phyloP scores from a whole-genome alignment of 768 basidiomycete species.

The Gloeophyllum trabeum region DNA sequence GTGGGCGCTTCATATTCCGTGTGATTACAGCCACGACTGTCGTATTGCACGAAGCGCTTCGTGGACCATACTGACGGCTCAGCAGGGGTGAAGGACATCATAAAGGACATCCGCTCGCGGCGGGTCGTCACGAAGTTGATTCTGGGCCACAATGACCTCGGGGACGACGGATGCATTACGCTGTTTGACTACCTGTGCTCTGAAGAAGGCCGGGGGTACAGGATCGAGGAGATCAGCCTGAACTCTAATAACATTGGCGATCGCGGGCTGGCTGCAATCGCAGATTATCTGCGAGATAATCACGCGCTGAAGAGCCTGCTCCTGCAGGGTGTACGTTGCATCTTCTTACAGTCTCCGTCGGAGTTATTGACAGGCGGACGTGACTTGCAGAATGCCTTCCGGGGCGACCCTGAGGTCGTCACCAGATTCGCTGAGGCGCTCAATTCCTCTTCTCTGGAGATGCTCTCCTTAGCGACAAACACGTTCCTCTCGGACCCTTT shows the following conservation, averaged over 20 bases:
- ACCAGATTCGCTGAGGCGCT: conserved; percentile 41
- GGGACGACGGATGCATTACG: conserved; percentile 42
- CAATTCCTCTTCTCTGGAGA: conserved; percentile 40
- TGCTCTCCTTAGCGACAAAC: conserved; percentile 41
- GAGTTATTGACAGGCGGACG: not conserved
- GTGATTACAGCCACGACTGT: no score
- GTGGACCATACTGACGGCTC: not conserved
- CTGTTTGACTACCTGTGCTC: conserved; percentile 47
- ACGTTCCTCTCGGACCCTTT: conserved; percentile 11
- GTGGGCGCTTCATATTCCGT: no score
- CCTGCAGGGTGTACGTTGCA: conserved; percentile 41
- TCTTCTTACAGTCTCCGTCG: not conserved
- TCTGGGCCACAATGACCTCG: conserved; percentile 43
- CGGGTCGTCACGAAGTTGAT: conserved; percentile 38
- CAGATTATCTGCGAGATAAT: conserved; percentile 38
- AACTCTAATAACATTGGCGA: conserved; percentile 48
- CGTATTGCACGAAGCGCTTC: no score
- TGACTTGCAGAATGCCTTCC: not conserved
- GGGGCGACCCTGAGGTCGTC: no score
- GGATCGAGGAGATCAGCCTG: conserved; percentile 43
- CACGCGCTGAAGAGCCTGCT: conserved; percentile 33
- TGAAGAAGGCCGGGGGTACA: conserved; percentile 28
- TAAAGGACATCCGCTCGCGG: conserved; percentile 32
- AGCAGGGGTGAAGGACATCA: conserved; percentile 40
- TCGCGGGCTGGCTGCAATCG: conserved; percentile 40